Conservation (phyloP, 139 green algal species). For the Astrephomene gubernaculifera region DNA sequence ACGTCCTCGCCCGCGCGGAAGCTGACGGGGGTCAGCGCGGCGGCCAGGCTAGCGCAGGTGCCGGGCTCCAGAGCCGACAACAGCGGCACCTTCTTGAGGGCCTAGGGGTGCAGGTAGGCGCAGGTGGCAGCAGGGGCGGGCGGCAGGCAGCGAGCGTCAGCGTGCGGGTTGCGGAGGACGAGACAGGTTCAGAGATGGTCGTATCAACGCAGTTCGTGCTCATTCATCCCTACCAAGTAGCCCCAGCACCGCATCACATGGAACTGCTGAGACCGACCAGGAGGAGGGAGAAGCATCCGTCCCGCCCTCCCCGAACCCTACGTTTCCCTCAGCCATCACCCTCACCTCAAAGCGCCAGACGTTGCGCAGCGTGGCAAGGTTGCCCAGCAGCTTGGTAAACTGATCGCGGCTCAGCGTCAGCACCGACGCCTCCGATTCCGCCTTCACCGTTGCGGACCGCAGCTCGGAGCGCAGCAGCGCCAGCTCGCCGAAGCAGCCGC, state of each 20-base stretch:
- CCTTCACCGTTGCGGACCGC: slow-evolving; percentile 79
- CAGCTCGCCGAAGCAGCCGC: slow-evolving; percentile 93
- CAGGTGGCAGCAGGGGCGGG: not conserved
- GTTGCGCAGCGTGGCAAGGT: slow-evolving; percentile 77
- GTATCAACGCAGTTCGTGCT: no score
- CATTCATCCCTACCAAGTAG: no score
- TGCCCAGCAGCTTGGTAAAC: slow-evolving; percentile 78
- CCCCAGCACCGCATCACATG: no score
- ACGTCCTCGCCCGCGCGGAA: slow-evolving; percentile 48
- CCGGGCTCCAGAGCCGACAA: slow-evolving; percentile 47
- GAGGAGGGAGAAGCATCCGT: no score
- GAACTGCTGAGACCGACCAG: no score
- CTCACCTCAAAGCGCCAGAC: slow-evolving; percentile 89
- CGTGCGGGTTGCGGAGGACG: no score
- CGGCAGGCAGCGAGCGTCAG: not conserved
- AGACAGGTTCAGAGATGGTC: no score
- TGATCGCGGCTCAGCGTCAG: slow-evolving; percentile 75
- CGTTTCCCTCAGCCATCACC: no score
- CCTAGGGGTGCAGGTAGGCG: not conserved
- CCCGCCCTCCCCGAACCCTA: no score
- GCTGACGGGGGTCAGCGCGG: slow-evolving; percentile 47
- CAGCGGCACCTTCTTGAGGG: slow-evolving; percentile 60
- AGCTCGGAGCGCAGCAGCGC: slow-evolving; percentile 79
- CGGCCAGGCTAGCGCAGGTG: slow-evolving; percentile 49
- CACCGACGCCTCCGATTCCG: slow-evolving; percentile 66